phyloP scores from a whole-genome alignment of 768 basidiomycete species.

The Naganishia antarctica region DNA sequence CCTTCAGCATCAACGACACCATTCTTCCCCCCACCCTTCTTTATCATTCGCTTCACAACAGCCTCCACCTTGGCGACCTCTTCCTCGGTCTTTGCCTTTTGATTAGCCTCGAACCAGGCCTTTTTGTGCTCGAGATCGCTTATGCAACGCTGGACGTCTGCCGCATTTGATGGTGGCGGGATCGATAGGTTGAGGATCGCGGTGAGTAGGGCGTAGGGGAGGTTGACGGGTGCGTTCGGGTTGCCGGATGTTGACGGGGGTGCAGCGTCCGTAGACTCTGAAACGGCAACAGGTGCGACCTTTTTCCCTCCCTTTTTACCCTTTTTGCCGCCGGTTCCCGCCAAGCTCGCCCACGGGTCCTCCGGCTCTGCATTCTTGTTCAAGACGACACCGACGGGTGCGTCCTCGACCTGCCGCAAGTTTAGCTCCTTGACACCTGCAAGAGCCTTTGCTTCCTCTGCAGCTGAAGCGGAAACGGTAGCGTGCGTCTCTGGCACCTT shows the following conservation, averaged over 20 bases:
- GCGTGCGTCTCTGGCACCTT: slow-evolving; percentile 42
- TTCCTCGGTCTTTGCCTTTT: slow-evolving; percentile 54
- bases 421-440: slow-evolving; percentile 56
- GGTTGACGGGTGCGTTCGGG: slow-evolving; percentile 55
- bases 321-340: slow-evolving; percentile 53
- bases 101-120: slow-evolving; percentile 90
- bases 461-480: slow-evolving; percentile 20
- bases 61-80: slow-evolving; percentile 48
- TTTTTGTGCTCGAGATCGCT: slow-evolving; percentile 91
- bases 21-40: slow-evolving; percentile 37
- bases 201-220: slow-evolving; percentile 78
- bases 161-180: slow-evolving; percentile 70
- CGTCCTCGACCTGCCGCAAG: slow-evolving; percentile 71
- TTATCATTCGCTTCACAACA: slow-evolving; percentile 45
- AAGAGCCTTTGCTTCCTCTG: slow-evolving; percentile 34
- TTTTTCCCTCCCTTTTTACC: slow-evolving; percentile 53
- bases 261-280: slow-evolving; percentile 31
- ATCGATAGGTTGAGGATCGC: slow-evolving; percentile 85
- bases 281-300: too few relatives aligned
- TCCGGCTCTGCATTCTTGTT: slow-evolving; percentile 94
- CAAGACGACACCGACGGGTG: slow-evolving; percentile 64
- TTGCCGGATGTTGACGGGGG: slow-evolving; percentile 38
- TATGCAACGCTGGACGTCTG: slow-evolving; percentile 75
- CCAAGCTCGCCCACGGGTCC: slow-evolving; percentile 61
- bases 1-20: background rate